A percentile compares a stretch with the other conserved stretches of the same genome.
phyloP scores from a whole-genome alignment of 257 asterid genomes.

The Lithospermum erythrorhizon region DNA sequence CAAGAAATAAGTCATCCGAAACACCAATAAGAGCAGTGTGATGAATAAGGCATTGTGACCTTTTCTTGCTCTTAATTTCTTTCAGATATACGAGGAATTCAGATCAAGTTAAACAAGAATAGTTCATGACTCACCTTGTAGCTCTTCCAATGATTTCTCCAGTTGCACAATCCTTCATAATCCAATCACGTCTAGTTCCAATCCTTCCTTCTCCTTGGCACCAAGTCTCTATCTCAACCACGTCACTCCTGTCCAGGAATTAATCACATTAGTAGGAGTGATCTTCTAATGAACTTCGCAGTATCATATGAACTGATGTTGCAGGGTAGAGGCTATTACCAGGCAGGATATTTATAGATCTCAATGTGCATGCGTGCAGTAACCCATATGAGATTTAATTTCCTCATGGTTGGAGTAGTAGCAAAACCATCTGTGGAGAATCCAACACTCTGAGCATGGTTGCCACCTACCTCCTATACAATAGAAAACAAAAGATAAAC shows the following conservation, averaged over 20 bases:
- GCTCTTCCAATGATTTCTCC: slow-evolving; percentile 95
- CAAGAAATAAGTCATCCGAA: neutral
- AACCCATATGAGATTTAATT: slow-evolving; percentile 88
- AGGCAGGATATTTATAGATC: slow-evolving; percentile 90
- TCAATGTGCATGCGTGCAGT: slow-evolving; percentile 98
- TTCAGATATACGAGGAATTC: neutral
- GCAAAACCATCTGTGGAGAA: slow-evolving; percentile 96
- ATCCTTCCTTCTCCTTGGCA: slow-evolving; percentile 89
- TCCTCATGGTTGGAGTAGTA: slow-evolving; percentile 76
- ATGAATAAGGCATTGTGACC: neutral
- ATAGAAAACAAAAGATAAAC: slow-evolving; percentile 7
- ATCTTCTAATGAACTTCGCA: neutral
- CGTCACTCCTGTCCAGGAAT: slow-evolving; percentile 64
- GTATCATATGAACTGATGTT: neutral
- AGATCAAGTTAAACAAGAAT: neutral
- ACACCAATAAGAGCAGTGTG: neutral
- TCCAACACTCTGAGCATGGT: slow-evolving; percentile 92
- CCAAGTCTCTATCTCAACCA: slow-evolving; percentile 98
- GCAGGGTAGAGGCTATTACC: slow-evolving; percentile 30
- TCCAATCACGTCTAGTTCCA: slow-evolving; percentile 94
- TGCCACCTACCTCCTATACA: slow-evolving; percentile 84
- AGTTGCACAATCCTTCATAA: slow-evolving; percentile 62
- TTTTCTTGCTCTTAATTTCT: neutral
- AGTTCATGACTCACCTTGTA: slow-evolving; percentile 44
- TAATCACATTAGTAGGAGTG: slow-evolving; percentile 6